Percentiles rank a stretch among this genome's conserved stretches.
These are phyloP conservation scores for Achlya hypogyna DNA, from an alignment of 352 stramenopile genomes.

Conservation along the genomic window DNA sequence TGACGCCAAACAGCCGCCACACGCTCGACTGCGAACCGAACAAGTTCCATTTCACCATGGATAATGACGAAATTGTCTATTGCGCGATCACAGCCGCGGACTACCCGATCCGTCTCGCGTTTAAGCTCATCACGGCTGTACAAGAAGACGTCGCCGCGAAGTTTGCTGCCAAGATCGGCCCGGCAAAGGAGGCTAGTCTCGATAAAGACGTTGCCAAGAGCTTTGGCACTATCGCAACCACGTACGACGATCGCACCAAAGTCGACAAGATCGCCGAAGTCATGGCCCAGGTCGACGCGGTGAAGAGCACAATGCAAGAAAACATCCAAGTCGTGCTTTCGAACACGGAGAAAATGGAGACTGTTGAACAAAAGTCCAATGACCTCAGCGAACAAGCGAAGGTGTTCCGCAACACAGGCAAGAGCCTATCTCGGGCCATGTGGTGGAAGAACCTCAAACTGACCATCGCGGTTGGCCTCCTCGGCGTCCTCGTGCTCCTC, in stretches of 20 bases:
- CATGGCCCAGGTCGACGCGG: conserved; percentile 67
- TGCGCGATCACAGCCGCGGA: conserved; percentile 68
- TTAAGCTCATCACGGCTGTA: conserved; percentile 68
- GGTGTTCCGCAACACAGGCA: conserved; percentile 74
- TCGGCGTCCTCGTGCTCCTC: conserved; percentile 58
- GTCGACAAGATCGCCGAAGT: conserved; percentile 82
- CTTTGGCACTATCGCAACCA: conserved; percentile 46
- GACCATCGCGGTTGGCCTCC: conserved; percentile 51
- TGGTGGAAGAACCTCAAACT: conserved; percentile 84
- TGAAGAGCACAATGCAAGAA: conserved; percentile 81
- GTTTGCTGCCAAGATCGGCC: conserved; percentile 62
- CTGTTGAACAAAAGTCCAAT: conserved; percentile 81
- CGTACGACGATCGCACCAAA: conserved; percentile 81
- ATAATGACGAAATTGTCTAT: conserved; percentile 82
- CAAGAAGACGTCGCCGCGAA: conserved; percentile 73
- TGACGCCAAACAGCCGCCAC: conserved; percentile 76
- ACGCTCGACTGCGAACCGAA: conserved; percentile 80
- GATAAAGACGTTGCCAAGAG: conserved; percentile 69
- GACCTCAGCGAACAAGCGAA: conserved; percentile 82
- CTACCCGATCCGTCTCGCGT: conserved; percentile 73
- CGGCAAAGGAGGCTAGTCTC: conserved; percentile 66
- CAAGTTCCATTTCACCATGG: conserved; percentile 86
- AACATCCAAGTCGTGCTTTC: conserved; percentile 81
- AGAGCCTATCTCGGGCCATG: conserved; percentile 68
- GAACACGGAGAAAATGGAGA: conserved; percentile 85